Evolutionary conservation across 805 yeast species (phyloP).

Genomic region (Tetrapisispora taiwanensis): DNA sequence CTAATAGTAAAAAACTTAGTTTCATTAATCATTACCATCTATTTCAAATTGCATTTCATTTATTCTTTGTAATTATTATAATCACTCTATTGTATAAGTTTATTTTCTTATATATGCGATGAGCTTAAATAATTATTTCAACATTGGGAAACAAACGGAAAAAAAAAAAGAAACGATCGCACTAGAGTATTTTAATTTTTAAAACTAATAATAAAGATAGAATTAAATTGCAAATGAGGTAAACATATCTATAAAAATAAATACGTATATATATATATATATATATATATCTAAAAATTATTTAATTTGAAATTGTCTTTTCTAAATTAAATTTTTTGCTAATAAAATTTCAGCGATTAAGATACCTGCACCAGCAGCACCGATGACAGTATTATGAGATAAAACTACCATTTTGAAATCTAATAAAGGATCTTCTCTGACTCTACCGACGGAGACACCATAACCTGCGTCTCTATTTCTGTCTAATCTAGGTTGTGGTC

Average conservation of each 20-base stretch:
- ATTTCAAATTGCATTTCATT: too few relatives aligned
- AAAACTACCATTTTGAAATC: slow-evolving; percentile 96
- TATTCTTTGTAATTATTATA: too few relatives aligned
- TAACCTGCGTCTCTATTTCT: slow-evolving; percentile 90
- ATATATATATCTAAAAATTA: too few relatives aligned
- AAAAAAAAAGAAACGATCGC: too few relatives aligned
- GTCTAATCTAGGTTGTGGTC: slow-evolving; percentile 98
- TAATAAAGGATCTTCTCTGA: slow-evolving; percentile 85
- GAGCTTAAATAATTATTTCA: too few relatives aligned
- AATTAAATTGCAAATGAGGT: not conserved
- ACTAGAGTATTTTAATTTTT: too few relatives aligned
- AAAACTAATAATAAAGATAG: not conserved
- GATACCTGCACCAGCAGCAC: slow-evolving; percentile 98
- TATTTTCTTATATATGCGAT: not conserved
- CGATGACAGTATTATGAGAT: slow-evolving; percentile 93
- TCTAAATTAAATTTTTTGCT: slow-evolving; percentile 66
- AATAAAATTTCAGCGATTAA: slow-evolving; percentile 84
- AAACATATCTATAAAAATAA: too few relatives aligned
- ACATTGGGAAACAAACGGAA: too few relatives aligned
- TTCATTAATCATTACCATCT: not conserved
- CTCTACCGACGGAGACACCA: slow-evolving; percentile 90
- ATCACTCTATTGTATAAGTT: too few relatives aligned
- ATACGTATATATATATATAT: too few relatives aligned
- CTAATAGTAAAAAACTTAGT: not conserved
- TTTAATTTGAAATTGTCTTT: too few relatives aligned